Base-by-base conservation (phyloP, 306 rosid species). In the Abrus precatorius region DNA sequence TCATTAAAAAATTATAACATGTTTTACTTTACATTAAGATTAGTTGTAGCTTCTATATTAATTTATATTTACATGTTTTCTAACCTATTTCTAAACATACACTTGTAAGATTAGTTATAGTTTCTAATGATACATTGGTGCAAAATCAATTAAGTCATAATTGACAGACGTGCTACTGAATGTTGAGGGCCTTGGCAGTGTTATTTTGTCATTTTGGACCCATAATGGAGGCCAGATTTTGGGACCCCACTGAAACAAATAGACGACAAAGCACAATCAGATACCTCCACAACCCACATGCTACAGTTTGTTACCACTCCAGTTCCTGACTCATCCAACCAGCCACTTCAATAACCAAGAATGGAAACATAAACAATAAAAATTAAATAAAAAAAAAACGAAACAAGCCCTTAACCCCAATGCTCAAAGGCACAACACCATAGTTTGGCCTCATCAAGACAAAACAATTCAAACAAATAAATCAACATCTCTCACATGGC, bases 401-500 rank as follows among this genome's bases (percentile, higher is more conserved):
- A 2, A 67, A 69, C 36, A 44, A 41, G 64, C 44, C 8, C 64
- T 13, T 70, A 84, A 8, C 60, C 56, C 9, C 34, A 20, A 9
- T 62, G 12, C 20, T 9, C 30, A 34, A 69, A 30, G 76, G 4
- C 60, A 57, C 13, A 57, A 11, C 5, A 79, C 43, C 34, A 74
- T 53, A 74, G 64, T 59, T 63, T 72, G 77, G 82, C 65, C 62
- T 57, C 79, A 65, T 60, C 20, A 81, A 68, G 56, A 33, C 20
- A 28, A 60, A 49, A 29, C 20, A 66, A 13, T 41, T 69, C 27
- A 75, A 56, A 43, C 54, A 80, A 70, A 78, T 74, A 77, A 64
- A 82, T 72, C 69, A 52, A 47, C 75, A 47, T 77, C 75, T 84
- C 64, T 77, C 93, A 88, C 92, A 76, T 81, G 88, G 74, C 78